Evolutionary conservation across 768 basidiomycete species (phyloP).

Genomic region (Boletellus ananiceps): DNA sequence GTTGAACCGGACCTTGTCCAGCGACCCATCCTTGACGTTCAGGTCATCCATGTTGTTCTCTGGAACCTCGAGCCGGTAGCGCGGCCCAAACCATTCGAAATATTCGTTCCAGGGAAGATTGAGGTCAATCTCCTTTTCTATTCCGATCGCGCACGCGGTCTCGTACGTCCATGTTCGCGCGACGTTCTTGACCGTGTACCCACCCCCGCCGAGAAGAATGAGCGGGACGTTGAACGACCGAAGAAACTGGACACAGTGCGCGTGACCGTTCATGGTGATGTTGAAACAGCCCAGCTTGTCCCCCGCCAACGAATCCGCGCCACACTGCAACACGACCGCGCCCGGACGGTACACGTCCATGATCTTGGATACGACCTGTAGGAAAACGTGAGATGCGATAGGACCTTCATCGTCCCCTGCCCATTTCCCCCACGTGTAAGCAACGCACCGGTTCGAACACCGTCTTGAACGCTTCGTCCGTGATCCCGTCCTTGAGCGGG

Average conservation of each 20-base stretch:
- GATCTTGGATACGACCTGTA: conserved; percentile 75
- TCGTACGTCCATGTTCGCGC: conserved; percentile 95
- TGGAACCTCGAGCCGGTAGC: conserved; percentile 88
- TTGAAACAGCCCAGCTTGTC: conserved; percentile 98
- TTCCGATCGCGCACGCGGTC: conserved; percentile 90
- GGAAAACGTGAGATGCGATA: not conserved
- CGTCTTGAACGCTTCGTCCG: conserved; percentile 79
- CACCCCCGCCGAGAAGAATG: conserved; percentile 91
- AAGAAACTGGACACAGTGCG: conserved; percentile 84
- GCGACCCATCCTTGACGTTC: conserved; percentile 74
- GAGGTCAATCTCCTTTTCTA: conserved; percentile 70
- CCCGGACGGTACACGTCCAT: conserved; percentile 86
- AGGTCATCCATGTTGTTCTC: conserved; percentile 94
- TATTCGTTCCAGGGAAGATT: conserved; percentile 85
- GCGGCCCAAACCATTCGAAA: conserved; percentile 96
- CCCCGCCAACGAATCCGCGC: conserved; percentile 90
- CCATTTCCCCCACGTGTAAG: not conserved
- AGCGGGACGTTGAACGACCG: conserved; percentile 79
- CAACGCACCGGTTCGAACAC: conserved; percentile 86
- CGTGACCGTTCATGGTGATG: conserved; percentile 92
- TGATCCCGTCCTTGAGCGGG: conserved; percentile 90
- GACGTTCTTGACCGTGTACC: conserved; percentile 96
- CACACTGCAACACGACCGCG: conserved; percentile 90
- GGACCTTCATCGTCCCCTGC: not conserved
- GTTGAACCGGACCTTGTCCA: conserved; percentile 73